A percentile compares a stretch with the other conserved stretches of the same genome.
Conservation (phyloP, 2,329 filamentous ascomycete species). For the Knufia petricola region DNA sequence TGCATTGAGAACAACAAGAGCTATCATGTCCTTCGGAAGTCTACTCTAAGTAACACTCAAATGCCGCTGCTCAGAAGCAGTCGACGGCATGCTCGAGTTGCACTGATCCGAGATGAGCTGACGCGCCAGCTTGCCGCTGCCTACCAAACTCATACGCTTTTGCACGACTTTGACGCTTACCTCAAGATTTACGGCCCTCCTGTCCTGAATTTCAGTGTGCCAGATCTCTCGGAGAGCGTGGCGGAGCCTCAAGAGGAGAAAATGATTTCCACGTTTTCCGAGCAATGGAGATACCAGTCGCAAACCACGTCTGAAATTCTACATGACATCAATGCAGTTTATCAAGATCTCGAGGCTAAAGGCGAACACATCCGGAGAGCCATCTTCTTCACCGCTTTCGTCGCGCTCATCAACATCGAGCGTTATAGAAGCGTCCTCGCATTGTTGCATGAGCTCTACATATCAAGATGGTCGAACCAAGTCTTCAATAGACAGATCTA, state of each 20-base stretch:
- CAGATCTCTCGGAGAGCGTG: background rate
- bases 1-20: too few relatives aligned
- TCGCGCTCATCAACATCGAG: background rate
- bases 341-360: background rate
- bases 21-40: background rate
- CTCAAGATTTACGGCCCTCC: background rate
- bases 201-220: background rate
- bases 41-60: too few relatives aligned
- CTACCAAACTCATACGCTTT: background rate
- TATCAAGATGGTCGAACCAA: background rate
- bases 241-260: background rate
- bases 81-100: too few relatives aligned
- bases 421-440: background rate
- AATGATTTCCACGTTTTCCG: background rate
- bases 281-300: background rate
- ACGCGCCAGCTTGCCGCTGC: background rate
- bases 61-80: background rate
- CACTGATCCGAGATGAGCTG: too few relatives aligned
- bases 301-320: background rate
- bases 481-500: background rate
- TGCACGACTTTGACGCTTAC: background rate
- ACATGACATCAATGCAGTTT: background rate
- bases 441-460: background rate
- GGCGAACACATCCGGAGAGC: background rate
- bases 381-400: background rate